A percentile compares a stretch with the other conserved stretches of the same genome.
Conservation (phyloP, 2,329 filamentous ascomycete genomes). For the Botryosphaeria dothidea region DNA sequence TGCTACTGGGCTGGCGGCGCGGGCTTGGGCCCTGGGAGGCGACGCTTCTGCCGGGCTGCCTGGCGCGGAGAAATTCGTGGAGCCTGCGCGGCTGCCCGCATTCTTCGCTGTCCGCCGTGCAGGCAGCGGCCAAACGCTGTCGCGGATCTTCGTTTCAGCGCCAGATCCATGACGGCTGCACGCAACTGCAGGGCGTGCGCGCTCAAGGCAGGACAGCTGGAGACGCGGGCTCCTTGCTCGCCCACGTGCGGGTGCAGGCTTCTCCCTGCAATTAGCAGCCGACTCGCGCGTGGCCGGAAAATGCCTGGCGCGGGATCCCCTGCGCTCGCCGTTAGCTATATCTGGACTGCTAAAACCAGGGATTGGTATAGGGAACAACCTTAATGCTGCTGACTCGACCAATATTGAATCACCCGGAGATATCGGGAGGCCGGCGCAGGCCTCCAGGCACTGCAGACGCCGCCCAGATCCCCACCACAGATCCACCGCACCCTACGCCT, state of each 20-base stretch:
- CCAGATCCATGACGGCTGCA: constrained; percentile 16
- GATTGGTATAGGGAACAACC: constrained; percentile 16
- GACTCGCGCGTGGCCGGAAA: constrained; percentile 3
- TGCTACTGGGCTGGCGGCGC: background rate
- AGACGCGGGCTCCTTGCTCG: constrained; percentile 9
- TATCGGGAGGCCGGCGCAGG: constrained; percentile 5
- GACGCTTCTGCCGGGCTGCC: background rate
- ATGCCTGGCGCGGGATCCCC: constrained; percentile 4
- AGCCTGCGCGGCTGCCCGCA: no score
- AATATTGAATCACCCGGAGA: constrained; percentile 13
- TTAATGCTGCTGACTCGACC: constrained; percentile 18
- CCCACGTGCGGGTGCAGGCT: constrained; percentile 8
- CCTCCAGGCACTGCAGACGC: background rate
- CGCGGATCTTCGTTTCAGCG: constrained; percentile 11
- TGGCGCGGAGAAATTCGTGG: background rate
- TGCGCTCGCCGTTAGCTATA: background rate
- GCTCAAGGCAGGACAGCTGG: background rate
- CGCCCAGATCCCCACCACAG: background rate
- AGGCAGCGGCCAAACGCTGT: constrained; percentile 7
- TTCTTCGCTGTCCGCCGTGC: background rate
- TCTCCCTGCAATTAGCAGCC: constrained; percentile 16
- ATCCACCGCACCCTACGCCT: constrained; percentile 9
- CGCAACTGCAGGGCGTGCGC: background rate
- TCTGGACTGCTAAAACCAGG: constrained; percentile 4
- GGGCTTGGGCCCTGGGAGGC: no score